These are phyloP conservation scores for Boletus tomentosulus DNA, from an alignment of 768 basidiomycete genomes.

Conservation along the genomic window DNA sequence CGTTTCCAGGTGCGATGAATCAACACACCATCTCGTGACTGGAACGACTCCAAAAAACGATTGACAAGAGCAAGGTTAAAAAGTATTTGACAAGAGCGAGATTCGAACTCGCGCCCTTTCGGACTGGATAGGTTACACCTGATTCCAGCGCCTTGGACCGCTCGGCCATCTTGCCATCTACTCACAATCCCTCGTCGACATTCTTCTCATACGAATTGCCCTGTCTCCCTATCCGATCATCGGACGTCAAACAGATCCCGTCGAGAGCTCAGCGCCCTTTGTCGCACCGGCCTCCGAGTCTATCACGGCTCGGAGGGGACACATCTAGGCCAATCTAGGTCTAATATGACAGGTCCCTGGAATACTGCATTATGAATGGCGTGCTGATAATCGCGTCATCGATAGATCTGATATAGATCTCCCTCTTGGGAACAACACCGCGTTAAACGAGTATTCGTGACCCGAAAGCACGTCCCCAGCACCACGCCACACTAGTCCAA, in stretches of 20 bases:
- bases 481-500: slow-evolving; percentile 8
- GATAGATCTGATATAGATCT: too few relatives aligned
- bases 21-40: too few relatives aligned
- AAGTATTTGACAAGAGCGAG: slow-evolving; percentile 32
- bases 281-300: background rate
- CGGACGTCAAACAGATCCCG: background rate
- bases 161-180: slow-evolving; percentile 46
- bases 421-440: too few relatives aligned
- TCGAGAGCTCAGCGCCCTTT: too few relatives aligned
- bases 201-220: too few relatives aligned
- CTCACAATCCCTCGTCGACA: background rate
- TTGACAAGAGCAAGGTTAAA: background rate
- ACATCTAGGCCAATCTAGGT: background rate
- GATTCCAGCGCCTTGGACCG: slow-evolving; percentile 59
- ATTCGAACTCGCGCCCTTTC: slow-evolving; percentile 37
- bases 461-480: background rate
- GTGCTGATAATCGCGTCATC: background rate
- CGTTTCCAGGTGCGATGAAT: too few relatives aligned
- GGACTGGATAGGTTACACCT: slow-evolving; percentile 30
- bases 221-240: too few relatives aligned
- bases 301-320: background rate
- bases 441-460: too few relatives aligned
- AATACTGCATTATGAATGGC: background rate
- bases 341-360: background rate
- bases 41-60: too few relatives aligned